Conservation (phyloP, 805 yeast genomes). For the Nakazawaea siamensis region DNA sequence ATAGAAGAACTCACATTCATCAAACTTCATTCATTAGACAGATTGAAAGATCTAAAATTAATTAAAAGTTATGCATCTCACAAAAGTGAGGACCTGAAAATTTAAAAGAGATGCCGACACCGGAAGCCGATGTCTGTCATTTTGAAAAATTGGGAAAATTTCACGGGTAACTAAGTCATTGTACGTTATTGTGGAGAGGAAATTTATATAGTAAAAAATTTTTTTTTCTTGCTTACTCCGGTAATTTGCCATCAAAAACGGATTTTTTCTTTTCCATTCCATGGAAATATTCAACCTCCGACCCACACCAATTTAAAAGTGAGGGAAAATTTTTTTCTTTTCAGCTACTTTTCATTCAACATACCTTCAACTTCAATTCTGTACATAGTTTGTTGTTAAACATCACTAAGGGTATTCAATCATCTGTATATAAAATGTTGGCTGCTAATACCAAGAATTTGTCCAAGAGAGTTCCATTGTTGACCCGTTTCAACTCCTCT, state of each 20-base stretch:
- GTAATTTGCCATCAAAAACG: neutral
- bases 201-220: too few species aligned
- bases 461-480: conserved; percentile 6
- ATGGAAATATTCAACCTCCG: too few species aligned
- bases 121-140: neutral
- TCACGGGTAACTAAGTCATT: too few species aligned
- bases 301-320: too few species aligned
- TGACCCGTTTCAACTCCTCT: conserved; percentile 15
- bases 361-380: too few species aligned
- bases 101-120: conserved; percentile 23
- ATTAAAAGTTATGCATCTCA: conserved; percentile 3
- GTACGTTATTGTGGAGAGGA: too few species aligned
- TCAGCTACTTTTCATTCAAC: neutral
- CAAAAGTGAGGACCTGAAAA: neutral
- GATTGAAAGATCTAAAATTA: conserved; percentile 13
- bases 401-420: too few species aligned
- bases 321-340: too few species aligned
- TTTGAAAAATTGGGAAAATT: neutral
- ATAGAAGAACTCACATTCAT: too few species aligned
- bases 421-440: conserved; percentile 12
- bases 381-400: neutral
- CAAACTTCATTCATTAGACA: too few species aligned
- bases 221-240: neutral
- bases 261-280: too few species aligned
- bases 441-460: conserved; percentile 6